Evolutionary conservation across 345 rosid species (phyloP).

Genomic region (Mangifera indica): DNA sequence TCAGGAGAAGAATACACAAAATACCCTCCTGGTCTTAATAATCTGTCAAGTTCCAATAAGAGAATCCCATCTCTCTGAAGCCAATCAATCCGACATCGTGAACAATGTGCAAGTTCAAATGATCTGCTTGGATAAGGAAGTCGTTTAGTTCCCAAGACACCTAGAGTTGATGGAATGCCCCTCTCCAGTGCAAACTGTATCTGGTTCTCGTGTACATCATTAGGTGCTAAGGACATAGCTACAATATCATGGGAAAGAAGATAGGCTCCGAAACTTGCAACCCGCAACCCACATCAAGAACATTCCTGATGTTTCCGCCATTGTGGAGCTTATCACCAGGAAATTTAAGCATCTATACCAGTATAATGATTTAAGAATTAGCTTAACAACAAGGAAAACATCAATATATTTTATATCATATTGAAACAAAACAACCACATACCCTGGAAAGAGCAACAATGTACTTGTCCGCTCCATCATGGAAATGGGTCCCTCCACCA

Average conservation of each 20-base stretch:
- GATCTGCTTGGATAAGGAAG: constrained; percentile 97
- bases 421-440: constrained; percentile 13
- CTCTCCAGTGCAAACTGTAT: constrained; percentile 96
- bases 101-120: constrained; percentile 97
- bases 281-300: constrained; percentile 97
- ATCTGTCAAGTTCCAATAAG: constrained; percentile 85
- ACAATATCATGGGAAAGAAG: constrained; percentile 78
- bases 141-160: constrained; percentile 92
- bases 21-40: constrained; percentile 95
- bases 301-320: constrained; percentile 74
- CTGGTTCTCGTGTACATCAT: constrained; percentile 97
- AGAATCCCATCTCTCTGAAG: constrained; percentile 95
- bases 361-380: constrained; percentile 30
- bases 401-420: background rate
- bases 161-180: constrained; percentile 92
- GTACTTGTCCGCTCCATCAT: constrained; percentile 93
- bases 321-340: constrained; percentile 84
- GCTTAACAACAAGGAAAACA: constrained; percentile 15
- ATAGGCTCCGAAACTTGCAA: constrained; percentile 98
- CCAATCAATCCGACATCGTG: constrained; percentile 98
- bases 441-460: constrained; percentile 83
- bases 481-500: constrained; percentile 99
- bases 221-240: constrained; percentile 96
- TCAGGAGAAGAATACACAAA: constrained; percentile 98
- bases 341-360: constrained; percentile 91